These are phyloP conservation scores for Schizonepeta tenuifolia DNA, from an alignment of 257 asterid species.

Conservation along the genomic window DNA sequence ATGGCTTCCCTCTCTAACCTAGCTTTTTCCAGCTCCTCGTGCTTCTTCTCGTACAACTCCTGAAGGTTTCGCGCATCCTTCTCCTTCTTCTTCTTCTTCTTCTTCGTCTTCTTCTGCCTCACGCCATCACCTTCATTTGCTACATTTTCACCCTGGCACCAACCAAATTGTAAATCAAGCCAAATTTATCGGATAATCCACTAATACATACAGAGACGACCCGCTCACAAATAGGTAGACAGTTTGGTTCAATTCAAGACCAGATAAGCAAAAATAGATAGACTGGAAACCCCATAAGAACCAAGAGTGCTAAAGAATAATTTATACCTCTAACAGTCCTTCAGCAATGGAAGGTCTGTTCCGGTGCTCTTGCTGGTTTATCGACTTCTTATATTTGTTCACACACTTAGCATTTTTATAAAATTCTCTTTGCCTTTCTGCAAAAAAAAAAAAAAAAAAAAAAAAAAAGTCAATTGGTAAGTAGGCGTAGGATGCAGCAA, in stretches of 20 bases:
- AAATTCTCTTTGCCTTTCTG: conserved; percentile 93
- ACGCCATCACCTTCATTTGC: conserved; percentile 28
- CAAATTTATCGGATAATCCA: background rate
- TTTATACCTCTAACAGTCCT: conserved; percentile 49
- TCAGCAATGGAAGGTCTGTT: conserved; percentile 29
- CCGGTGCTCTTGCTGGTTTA: conserved; percentile 54
- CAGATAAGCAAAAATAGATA: background rate
- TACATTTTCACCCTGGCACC: conserved; percentile 45
- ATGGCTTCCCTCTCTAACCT: conserved; percentile 67
- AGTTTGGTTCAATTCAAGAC: background rate
- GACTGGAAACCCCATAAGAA: background rate
- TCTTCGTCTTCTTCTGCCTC: conserved; percentile 37
- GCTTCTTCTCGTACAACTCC: conserved; percentile 66
- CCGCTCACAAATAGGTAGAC: background rate
- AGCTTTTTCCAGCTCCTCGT: conserved; percentile 63
- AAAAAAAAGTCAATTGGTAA: background rate
- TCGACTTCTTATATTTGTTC: conserved; percentile 61
- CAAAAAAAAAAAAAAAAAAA: conserved; percentile 34
- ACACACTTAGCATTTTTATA: conserved; percentile 82
- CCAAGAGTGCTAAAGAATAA: background rate
- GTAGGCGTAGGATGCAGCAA: background rate
- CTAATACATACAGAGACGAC: background rate
- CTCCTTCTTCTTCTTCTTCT: conserved; percentile 37
- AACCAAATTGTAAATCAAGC: background rate
- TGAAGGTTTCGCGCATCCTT: conserved; percentile 47